phyloP scores from a whole-genome alignment of 2,329 filamentous ascomycete species.

The Scytalidium sp. region DNA sequence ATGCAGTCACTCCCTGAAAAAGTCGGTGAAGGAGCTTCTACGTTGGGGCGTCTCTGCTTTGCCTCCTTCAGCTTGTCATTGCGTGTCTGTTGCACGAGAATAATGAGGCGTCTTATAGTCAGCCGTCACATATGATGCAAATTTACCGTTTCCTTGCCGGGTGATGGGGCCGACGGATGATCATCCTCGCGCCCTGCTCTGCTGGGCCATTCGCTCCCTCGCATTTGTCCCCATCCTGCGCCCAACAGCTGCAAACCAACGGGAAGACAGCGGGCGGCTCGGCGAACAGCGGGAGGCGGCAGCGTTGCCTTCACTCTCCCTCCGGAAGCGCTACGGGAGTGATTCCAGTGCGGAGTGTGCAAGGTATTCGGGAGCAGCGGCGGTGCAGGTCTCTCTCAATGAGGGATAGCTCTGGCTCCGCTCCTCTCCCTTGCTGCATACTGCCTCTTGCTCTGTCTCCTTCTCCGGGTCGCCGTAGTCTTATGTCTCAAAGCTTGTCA shows the following conservation, averaged over 20 bases:
- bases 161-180: not conserved
- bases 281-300: not conserved
- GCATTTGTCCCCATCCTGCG: not conserved
- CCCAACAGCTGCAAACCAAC: not conserved
- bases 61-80: not conserved
- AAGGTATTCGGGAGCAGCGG: too few relatives aligned
- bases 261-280: not conserved
- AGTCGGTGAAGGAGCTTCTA: not conserved
- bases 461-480: too few relatives aligned
- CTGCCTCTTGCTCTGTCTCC: too few relatives aligned
- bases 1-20: not conserved
- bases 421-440: too few relatives aligned
- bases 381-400: too few relatives aligned
- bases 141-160: not conserved
- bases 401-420: too few relatives aligned
- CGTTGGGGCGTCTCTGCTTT: too few relatives aligned
- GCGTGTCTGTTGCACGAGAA: not conserved
- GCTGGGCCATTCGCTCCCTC: too few relatives aligned
- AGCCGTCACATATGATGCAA: not conserved
- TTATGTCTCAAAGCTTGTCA: too few relatives aligned
- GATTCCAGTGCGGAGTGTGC: not conserved
- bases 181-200: not conserved
- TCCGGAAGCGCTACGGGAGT: not conserved
- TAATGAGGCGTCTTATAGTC: not conserved
- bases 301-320: not conserved